These are phyloP conservation scores for Acorus calamus DNA, from an alignment of 106 monocot genomes.

Conservation along the genomic window DNA sequence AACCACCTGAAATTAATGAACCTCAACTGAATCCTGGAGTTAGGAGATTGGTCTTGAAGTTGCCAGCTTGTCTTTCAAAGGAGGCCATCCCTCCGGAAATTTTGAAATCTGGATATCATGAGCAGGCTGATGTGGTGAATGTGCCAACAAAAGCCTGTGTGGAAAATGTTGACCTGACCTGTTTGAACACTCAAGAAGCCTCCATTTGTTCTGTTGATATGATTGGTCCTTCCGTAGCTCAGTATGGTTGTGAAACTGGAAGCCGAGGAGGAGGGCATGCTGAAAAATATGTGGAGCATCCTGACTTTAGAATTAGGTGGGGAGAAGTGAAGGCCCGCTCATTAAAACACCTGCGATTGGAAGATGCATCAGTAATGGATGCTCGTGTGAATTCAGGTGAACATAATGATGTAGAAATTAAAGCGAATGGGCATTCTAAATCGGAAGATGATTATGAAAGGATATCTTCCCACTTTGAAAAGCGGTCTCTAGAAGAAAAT, in stretches of 20 bases:
- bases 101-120: constrained; percentile 16
- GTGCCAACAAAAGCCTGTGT: constrained; percentile 4
- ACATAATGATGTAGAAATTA: constrained; percentile 4
- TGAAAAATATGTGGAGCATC: constrained; percentile 17
- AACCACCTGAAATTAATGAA: constrained; percentile 19
- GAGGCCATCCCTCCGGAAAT: constrained; percentile 19
- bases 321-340: constrained; percentile 91
- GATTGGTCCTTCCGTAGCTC: neutral
- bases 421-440: constrained; percentile 14
- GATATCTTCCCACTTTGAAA: constrained; percentile 10
- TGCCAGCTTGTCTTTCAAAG: constrained; percentile 46
- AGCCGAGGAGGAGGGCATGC: constrained; percentile 7
- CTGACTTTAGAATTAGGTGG: constrained; percentile 48
- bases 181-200: constrained; percentile 10
- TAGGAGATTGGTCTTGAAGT: constrained; percentile 66
- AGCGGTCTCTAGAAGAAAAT: constrained; percentile 13
- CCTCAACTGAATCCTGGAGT: constrained; percentile 18
- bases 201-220: constrained; percentile 15
- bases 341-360: constrained; percentile 54
- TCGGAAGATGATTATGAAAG: constrained; percentile 20
- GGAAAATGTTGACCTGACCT: constrained; percentile 11
- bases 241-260: constrained; percentile 1
- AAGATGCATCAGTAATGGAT: constrained; percentile 18
- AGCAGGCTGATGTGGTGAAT: constrained; percentile 11
- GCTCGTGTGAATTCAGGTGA: constrained; percentile 4